These are phyloP conservation scores for Boletus rufocinnamomeus DNA, from an alignment of 768 basidiomycete genomes.

Conservation along the genomic window DNA sequence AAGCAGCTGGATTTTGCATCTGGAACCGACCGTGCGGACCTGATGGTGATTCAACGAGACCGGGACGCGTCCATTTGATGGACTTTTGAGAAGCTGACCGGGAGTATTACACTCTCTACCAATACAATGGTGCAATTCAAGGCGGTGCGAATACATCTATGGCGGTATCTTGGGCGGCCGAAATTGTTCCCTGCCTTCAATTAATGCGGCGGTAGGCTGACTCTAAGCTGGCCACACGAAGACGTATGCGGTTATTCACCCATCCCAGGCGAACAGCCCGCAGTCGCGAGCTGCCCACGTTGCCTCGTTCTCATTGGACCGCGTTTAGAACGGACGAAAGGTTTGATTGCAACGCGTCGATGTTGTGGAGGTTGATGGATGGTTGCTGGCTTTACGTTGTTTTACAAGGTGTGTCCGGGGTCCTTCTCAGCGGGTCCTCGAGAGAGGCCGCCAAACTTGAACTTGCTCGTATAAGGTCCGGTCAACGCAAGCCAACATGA, in stretches of 20 bases:
- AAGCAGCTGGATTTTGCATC: slow-evolving; percentile 1
- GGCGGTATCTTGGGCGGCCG: slow-evolving; percentile 9
- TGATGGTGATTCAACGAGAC: slow-evolving; percentile 23
- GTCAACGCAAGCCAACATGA: slow-evolving; percentile 51
- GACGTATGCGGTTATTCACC: slow-evolving; percentile 10
- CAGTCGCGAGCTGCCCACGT: slow-evolving; percentile 10
- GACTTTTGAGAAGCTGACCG: slow-evolving; percentile 24
- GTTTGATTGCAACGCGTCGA: slow-evolving; percentile 5
- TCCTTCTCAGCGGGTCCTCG: slow-evolving; percentile 26
- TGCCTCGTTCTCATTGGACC: slow-evolving; percentile 4
- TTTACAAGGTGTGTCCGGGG: slow-evolving; percentile 31
- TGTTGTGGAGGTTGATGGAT: neutral
- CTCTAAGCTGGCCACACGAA: slow-evolving; percentile 3
- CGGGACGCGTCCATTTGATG: slow-evolving; percentile 54
- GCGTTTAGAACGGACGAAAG: neutral
- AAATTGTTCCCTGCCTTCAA: neutral
- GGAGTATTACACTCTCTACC: slow-evolving; percentile 7
- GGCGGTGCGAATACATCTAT: neutral
- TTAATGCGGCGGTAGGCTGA: slow-evolving; percentile 7
- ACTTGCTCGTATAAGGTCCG: slow-evolving; percentile 59
- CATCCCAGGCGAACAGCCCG: slow-evolving; percentile 5
- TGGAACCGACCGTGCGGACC: slow-evolving; percentile 1
- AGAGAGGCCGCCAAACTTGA: slow-evolving; percentile 25
- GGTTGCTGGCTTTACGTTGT: slow-evolving; percentile 20
- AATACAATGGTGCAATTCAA: neutral